Evolutionary conservation across 2,329 filamentous ascomycete species (phyloP).

Genomic region (Phyllosticta paracitricarpa): DNA sequence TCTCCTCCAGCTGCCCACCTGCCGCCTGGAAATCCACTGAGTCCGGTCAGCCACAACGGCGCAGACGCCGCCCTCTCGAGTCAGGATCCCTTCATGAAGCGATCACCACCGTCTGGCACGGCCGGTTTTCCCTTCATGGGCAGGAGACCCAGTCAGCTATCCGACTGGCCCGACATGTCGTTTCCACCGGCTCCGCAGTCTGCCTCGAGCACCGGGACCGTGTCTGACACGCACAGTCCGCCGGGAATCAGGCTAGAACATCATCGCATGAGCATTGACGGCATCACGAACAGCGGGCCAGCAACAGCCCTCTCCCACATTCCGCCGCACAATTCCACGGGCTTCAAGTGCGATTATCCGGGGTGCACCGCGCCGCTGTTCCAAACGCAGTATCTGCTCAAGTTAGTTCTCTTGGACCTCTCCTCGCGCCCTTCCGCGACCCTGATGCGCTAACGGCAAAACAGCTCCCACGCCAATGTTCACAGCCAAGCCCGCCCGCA

Average conservation of each 20-base stretch:
- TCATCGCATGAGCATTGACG: conserved; percentile 43
- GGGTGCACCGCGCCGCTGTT: conserved; percentile 66
- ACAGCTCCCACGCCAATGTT: conserved; percentile 60
- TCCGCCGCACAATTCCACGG: conserved; percentile 8
- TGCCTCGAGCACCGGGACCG: background rate
- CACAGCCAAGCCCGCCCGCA: conserved; percentile 54
- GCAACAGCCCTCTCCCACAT: conserved; percentile 1
- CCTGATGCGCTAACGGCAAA: background rate
- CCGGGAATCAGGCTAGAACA: background rate
- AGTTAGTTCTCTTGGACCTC: conserved; percentile 36
- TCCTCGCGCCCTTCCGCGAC: background rate
- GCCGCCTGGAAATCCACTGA: conserved; percentile 22
- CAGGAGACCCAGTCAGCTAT: background rate
- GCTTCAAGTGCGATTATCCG: conserved; percentile 45
- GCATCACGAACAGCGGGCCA: conserved; percentile 30
- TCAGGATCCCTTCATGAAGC: conserved; percentile 23
- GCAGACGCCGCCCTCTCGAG: conserved; percentile 11
- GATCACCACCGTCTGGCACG: conserved; percentile 15
- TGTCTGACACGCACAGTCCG: conserved; percentile 4
- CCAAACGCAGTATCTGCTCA: conserved; percentile 66
- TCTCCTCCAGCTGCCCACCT: conserved; percentile 23
- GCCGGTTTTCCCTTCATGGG: background rate
- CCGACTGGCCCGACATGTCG: background rate
- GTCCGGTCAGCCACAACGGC: conserved; percentile 21
- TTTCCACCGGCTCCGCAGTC: background rate